Evolutionary conservation across 2,329 filamentous ascomycete genomes (phyloP).

Genomic region (Claviceps sp.): DNA sequence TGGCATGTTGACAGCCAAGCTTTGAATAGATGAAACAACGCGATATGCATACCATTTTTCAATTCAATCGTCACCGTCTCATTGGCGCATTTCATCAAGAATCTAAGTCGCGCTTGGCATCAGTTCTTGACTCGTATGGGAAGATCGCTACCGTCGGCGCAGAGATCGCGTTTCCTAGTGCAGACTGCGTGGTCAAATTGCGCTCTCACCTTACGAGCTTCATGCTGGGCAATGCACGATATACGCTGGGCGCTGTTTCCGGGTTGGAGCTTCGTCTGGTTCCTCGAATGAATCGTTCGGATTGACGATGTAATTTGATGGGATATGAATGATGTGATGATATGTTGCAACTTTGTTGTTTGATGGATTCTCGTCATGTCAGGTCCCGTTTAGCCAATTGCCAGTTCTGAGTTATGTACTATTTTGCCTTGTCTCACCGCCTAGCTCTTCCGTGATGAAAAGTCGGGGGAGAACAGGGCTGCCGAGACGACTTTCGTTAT

Average conservation of each 20-base stretch:
- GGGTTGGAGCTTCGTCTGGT: neutral
- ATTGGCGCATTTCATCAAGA: conserved; percentile 98
- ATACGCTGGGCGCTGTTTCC: neutral
- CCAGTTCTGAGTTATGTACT: no score
- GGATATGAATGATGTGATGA: no score
- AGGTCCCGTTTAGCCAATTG: no score
- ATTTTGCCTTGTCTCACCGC: no score
- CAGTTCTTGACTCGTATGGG: conserved; percentile 9
- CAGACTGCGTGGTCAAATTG: neutral
- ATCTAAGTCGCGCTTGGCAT: conserved; percentile 41
- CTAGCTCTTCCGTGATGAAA: no score
- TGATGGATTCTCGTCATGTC: no score
- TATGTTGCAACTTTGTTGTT: no score
- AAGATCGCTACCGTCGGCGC: neutral
- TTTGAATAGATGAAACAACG: neutral
- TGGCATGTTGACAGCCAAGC: neutral
- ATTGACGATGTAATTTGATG: no score
- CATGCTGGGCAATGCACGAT: conserved; percentile 47
- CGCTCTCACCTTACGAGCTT: conserved; percentile 87
- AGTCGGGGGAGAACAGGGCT: no score
- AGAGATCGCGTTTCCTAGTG: neutral
- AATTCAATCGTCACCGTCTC: conserved; percentile 97
- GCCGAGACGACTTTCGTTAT: no score
- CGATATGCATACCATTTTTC: conserved; percentile 64
- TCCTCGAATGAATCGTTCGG: neutral